A percentile compares a stretch with the other conserved stretches of the same genome.
Evolutionary conservation across 108 stramenopile species (phyloP).

Genomic region (Cyclostephanos invisitatus): DNA sequence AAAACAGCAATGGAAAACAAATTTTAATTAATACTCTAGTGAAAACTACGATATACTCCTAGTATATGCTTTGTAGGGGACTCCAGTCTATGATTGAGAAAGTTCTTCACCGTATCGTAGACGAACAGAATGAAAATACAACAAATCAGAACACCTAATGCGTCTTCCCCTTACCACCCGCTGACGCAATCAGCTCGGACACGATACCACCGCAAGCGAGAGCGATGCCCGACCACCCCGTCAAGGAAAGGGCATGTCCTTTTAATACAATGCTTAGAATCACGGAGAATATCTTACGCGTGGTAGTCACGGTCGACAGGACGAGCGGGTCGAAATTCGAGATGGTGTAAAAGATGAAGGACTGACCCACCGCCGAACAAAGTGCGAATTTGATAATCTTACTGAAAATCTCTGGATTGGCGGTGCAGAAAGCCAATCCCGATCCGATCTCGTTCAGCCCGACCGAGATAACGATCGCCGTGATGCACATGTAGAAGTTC

Average conservation of each 20-base stretch:
- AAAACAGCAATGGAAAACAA: not conserved
- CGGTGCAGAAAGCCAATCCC: constrained; percentile 77
- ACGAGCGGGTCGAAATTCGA: constrained; percentile 96
- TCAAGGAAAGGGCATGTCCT: constrained; percentile 82
- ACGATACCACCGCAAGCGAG: constrained; percentile 87
- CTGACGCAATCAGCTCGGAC: constrained; percentile 82
- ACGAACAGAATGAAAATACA: not conserved
- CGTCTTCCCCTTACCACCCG: constrained; percentile 49
- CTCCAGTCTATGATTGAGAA: not conserved
- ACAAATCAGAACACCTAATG: constrained; percentile 24
- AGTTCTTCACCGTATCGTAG: not conserved
- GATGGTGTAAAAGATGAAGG: constrained; percentile 99
- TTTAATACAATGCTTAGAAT: constrained; percentile 91
- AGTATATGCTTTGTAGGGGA: no score
- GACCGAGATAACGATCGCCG: constrained; percentile 74
- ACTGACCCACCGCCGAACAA: constrained; percentile 96
- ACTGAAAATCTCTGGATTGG: constrained; percentile 84
- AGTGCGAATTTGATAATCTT: constrained; percentile 91
- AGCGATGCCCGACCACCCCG: constrained; percentile 90
- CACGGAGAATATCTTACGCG: constrained; percentile 97
- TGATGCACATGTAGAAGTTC: constrained; percentile 88
- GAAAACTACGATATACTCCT: not conserved
- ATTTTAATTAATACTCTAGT: not conserved
- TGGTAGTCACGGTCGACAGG: constrained; percentile 97
- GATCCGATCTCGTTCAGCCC: constrained; percentile 71